These are phyloP conservation scores for Malus sylvestris DNA, from an alignment of 306 rosid genomes.

Conservation along the genomic window DNA sequence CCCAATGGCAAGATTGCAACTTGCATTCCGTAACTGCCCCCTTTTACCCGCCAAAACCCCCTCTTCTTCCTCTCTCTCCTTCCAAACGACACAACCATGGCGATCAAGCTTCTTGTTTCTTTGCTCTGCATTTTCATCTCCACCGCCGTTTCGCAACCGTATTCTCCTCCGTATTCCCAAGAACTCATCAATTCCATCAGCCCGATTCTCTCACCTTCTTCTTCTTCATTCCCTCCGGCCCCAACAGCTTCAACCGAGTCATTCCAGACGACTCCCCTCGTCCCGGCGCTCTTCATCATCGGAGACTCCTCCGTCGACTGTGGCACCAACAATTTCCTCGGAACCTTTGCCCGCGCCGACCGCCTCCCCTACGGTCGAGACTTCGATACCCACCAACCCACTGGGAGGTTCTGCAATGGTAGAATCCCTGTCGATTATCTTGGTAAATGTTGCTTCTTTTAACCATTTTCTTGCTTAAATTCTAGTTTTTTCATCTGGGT, in stretches of 20 bases:
- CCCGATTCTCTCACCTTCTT: slow-evolving; percentile 25
- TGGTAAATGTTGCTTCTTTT: slow-evolving; percentile 24
- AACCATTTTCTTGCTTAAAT: not conserved
- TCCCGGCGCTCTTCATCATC: slow-evolving; percentile 64
- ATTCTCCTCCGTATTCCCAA: slow-evolving; percentile 14
- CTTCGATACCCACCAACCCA: slow-evolving; percentile 73
- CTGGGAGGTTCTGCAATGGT: slow-evolving; percentile 80
- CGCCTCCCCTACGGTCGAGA: slow-evolving; percentile 78
- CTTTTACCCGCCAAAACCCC: slow-evolving; percentile 41
- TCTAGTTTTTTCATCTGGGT: not conserved
- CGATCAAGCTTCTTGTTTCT: not conserved
- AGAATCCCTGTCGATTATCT: slow-evolving; percentile 82
- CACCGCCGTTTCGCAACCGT: slow-evolving; percentile 12
- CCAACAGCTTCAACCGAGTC: not conserved
- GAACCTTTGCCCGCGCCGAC: slow-evolving; percentile 73
- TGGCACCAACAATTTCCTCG: slow-evolving; percentile 77
- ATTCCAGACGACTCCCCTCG: slow-evolving; percentile 25
- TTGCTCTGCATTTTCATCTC: slow-evolving; percentile 16
- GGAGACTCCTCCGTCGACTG: slow-evolving; percentile 86
- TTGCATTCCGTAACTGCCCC: not conserved
- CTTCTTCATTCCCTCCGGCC: slow-evolving; percentile 1
- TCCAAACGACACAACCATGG: slow-evolving; percentile 26
- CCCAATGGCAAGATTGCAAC: not conserved
- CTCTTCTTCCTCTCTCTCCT: not conserved
- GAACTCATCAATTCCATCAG: not conserved